Evolutionary conservation across 768 basidiomycete genomes (phyloP).

Genomic region (Boletus rex-veris): DNA sequence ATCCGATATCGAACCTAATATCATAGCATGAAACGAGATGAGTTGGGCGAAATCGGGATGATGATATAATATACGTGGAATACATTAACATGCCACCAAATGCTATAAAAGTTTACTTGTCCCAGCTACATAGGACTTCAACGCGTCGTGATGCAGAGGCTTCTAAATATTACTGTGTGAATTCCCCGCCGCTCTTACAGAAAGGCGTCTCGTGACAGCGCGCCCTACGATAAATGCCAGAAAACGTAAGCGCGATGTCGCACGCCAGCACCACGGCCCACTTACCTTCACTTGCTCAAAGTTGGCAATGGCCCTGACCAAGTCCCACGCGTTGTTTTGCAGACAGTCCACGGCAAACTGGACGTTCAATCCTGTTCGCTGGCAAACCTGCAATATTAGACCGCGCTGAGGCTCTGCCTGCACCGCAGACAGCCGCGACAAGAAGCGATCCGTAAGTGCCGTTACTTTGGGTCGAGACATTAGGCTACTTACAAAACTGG

Average conservation of each 20-base stretch:
- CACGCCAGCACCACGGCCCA: slow-evolving; percentile 9
- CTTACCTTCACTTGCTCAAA: slow-evolving; percentile 86
- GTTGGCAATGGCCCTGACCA: slow-evolving; percentile 74
- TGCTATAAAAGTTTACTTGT: background rate
- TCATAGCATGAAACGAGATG: slow-evolving; percentile 17
- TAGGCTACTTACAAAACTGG: slow-evolving; percentile 50
- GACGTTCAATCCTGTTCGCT: slow-evolving; percentile 74
- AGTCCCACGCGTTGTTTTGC: slow-evolving; percentile 79
- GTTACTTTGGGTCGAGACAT: slow-evolving; percentile 7
- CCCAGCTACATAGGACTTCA: background rate
- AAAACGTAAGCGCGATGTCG: slow-evolving; percentile 25
- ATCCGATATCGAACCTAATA: slow-evolving; percentile 21
- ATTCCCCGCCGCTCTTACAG: slow-evolving; percentile 35
- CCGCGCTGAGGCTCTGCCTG: slow-evolving; percentile 71
- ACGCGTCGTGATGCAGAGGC: background rate
- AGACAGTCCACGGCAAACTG: slow-evolving; percentile 84
- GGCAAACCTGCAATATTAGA: slow-evolving; percentile 65
- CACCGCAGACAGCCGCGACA: slow-evolving; percentile 8
- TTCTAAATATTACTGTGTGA: slow-evolving; percentile 17
- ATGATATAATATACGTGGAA: slow-evolving; percentile 23
- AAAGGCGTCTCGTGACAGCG: slow-evolving; percentile 53
- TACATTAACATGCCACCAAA: slow-evolving; percentile 21
- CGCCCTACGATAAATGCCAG: slow-evolving; percentile 35
- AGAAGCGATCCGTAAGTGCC: slow-evolving; percentile 3
- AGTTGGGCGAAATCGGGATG: slow-evolving; percentile 19